Percentiles rank a stretch among this genome's conserved stretches.
Evolutionary conservation across 306 rosid species (phyloP).

Genomic region (Citrullus amarus): DNA sequence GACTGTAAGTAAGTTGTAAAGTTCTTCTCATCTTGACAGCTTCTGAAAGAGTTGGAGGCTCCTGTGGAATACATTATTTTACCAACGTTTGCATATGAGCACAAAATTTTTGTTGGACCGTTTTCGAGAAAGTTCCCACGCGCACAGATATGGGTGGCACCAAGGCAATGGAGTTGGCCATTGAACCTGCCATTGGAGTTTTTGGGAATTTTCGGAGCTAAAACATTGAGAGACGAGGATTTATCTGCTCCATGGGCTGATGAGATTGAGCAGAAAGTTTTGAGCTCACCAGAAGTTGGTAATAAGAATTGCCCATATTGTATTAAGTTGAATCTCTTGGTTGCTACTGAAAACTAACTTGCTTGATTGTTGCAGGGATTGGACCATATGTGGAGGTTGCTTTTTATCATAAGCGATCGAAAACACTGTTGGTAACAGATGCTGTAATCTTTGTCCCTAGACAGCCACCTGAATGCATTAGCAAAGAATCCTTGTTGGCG

Average conservation of each 20-base stretch:
- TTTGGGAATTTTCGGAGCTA: conserved; percentile 76
- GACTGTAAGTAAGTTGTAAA: neutral
- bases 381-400: conserved; percentile 97
- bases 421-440: conserved; percentile 76
- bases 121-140: conserved; percentile 84
- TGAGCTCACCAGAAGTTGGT: conserved; percentile 99
- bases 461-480: conserved; percentile 82
- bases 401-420: conserved; percentile 81
- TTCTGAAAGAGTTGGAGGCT: conserved; percentile 71
- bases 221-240: conserved; percentile 58
- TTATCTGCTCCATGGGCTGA: conserved; percentile 66
- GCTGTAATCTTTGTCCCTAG: conserved; percentile 88
- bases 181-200: conserved; percentile 81
- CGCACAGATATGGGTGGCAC: conserved; percentile 93
- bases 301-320: conserved; percentile 14
- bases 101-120: conserved; percentile 90
- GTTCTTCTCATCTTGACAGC: conserved; percentile 35
- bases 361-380: conserved; percentile 50
- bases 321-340: neutral
- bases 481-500: conserved; percentile 78
- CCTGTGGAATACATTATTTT: conserved; percentile 82
- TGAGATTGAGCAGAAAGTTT: conserved; percentile 78
- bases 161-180: conserved; percentile 99
- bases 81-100: conserved; percentile 94
- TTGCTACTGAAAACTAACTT: conserved; percentile 16